Percentiles rank a stretch among this genome's conserved stretches.
Evolutionary conservation across 805 yeast species (phyloP).

Genomic region (Lachancea mirantina): DNA sequence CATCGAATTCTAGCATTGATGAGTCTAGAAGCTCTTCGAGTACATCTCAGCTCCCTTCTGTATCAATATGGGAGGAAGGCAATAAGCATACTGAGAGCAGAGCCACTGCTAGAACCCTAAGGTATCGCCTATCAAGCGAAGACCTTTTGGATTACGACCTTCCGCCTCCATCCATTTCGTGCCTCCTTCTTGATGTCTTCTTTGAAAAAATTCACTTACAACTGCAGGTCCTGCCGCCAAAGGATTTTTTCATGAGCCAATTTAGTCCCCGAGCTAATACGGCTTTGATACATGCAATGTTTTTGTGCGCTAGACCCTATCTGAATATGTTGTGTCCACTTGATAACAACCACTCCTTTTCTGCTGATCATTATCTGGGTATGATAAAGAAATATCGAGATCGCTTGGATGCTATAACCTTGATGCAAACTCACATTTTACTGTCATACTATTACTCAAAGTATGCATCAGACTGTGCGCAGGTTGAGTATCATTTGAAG

Average conservation of each 20-base stretch:
- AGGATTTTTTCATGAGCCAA: background rate
- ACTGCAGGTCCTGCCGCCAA: too few relatives aligned
- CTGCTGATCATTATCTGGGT: background rate
- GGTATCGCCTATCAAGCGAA: too few relatives aligned
- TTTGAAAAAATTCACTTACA: too few relatives aligned
- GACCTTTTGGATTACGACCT: slow-evolving; percentile 3
- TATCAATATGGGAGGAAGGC: too few relatives aligned
- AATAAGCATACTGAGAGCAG: too few relatives aligned
- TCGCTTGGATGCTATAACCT: slow-evolving; percentile 1
- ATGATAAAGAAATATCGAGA: slow-evolving; percentile 5
- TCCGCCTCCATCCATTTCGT: slow-evolving; percentile 4
- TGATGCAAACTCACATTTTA: slow-evolving; percentile 6
- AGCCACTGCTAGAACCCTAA: too few relatives aligned
- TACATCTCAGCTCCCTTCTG: too few relatives aligned
- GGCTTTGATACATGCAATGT: slow-evolving; percentile 6
- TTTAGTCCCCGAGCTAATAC: slow-evolving; percentile 5
- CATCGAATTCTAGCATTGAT: too few relatives aligned
- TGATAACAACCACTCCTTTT: background rate
- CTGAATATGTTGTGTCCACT: background rate
- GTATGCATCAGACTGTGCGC: background rate
- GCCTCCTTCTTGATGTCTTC: slow-evolving; percentile 2
- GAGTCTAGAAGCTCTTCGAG: too few relatives aligned
- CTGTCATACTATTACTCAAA: slow-evolving; percentile 1
- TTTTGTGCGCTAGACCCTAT: slow-evolving; percentile 7
- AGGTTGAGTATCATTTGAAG: slow-evolving; percentile 1